These are phyloP conservation scores for Lolium multiflorum DNA, from an alignment of 176 grass and related monocot species.

Conservation along the genomic window DNA sequence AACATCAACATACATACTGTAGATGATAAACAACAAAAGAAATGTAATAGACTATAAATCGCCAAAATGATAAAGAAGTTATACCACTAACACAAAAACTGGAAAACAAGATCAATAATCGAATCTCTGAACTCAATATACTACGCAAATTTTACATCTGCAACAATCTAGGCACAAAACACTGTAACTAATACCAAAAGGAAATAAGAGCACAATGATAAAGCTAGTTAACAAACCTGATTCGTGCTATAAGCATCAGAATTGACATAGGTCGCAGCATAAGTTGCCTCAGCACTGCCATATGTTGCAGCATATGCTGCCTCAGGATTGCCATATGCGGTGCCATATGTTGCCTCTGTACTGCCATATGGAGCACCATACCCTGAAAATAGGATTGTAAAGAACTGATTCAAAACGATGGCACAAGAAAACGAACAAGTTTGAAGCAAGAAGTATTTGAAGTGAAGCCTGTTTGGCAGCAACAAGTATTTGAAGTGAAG, in stretches of 20 bases:
- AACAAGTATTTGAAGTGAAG: constrained; percentile 4
- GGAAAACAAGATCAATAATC: constrained; percentile 2
- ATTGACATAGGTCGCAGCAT: constrained; percentile 39
- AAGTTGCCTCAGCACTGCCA: constrained; percentile 43
- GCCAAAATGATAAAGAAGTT: constrained; percentile 2
- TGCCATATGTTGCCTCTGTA: constrained; percentile 50
- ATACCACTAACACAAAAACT: neutral
- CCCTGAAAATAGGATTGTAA: constrained; percentile 50
- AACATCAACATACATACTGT: neutral
- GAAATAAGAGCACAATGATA: constrained; percentile 30
- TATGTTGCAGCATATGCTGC: constrained; percentile 40
- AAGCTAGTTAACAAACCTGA: constrained; percentile 55
- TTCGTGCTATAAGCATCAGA: constrained; percentile 60
- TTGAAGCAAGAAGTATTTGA: constrained; percentile 17
- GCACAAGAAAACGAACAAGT: constrained; percentile 20
- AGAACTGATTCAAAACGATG: constrained; percentile 8
- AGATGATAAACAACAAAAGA: constrained; percentile 28
- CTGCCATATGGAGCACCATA: constrained; percentile 51
- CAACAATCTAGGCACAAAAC: constrained; percentile 10
- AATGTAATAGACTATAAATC: constrained; percentile 6
- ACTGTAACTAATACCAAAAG: neutral
- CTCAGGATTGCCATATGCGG: constrained; percentile 48
- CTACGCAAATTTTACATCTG: constrained; percentile 4
- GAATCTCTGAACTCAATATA: neutral
- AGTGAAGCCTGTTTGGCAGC: neutral